A percentile compares a stretch with the other conserved stretches of the same genome.
These are phyloP conservation scores for Blastobotrys buckinghamii DNA, from an alignment of 1,139 yeast genomes.

Conservation along the genomic window DNA sequence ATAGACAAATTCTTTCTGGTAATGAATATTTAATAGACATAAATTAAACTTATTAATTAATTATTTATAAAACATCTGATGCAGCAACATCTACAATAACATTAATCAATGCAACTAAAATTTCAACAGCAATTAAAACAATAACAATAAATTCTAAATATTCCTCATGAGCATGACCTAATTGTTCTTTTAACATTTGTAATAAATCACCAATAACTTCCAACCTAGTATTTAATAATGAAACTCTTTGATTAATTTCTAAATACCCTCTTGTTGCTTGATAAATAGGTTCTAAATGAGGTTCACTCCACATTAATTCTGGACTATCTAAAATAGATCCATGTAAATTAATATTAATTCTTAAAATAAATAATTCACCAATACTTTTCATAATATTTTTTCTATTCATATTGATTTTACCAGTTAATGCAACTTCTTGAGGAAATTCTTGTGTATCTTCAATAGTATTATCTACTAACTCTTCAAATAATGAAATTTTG, in stretches of 20 bases:
- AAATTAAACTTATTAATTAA: background rate
- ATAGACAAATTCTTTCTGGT: conserved; percentile 28
- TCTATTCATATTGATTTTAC: conserved; percentile 90
- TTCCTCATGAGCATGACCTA: conserved; percentile 84
- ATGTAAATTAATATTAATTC: conserved; percentile 79
- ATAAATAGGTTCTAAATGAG: conserved; percentile 92
- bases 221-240: conserved; percentile 77
- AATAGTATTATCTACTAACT: conserved; percentile 89
- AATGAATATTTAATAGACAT: conserved; percentile 25
- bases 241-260: conserved; percentile 90
- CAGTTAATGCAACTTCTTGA: conserved; percentile 88
- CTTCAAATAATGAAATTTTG: conserved; percentile 90
- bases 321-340: conserved; percentile 96
- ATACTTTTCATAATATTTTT: conserved; percentile 95
- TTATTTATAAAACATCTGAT: conserved; percentile 13
- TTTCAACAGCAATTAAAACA: conserved; percentile 88
- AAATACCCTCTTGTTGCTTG: conserved; percentile 94
- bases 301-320: conserved; percentile 98
- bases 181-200: conserved; percentile 94
- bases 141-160: conserved; percentile 89
- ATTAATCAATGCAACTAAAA: conserved; percentile 78
- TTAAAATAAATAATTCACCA: conserved; percentile 85
- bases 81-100: conserved; percentile 30
- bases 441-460: conserved; percentile 97
- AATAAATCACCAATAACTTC: conserved; percentile 90